Base-by-base conservation (phyloP, 164 flowering plant species). In the Magnolia officinalis region DNA sequence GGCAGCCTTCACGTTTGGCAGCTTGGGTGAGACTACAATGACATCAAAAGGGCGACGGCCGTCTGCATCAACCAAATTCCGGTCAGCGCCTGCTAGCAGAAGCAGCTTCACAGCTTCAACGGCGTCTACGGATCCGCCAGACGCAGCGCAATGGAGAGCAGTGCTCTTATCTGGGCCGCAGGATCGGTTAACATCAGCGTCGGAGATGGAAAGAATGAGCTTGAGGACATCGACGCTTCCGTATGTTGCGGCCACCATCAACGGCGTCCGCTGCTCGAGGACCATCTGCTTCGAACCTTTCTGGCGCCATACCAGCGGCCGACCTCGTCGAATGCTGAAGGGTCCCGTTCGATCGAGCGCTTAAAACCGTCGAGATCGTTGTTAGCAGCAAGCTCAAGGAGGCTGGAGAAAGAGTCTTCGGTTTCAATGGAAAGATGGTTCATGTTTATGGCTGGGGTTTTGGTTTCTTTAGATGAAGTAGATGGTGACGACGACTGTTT, bases 141-240 rank as follows among this genome's bases (percentile, higher is more conserved):
- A 92, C 6, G 97, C 92, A 29, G 99, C 99, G 81, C 96, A 95
- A 78, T 95, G 99, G 76, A 93, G 98, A 5, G 99, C 96, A 50
- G 98, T 91, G 82, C 82, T 90, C 74, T 85, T 86, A 70, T 91
- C 93, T 20, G 75, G 77, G 59, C 91, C 91, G 75, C 96, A 90
- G 0, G 85, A 70, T 0, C 85, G 87, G 83, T 91, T 92, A 7
- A 95, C 88, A 79, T 90, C 89, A 72, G 84, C 87, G 68, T 76
- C 84, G 0, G 96, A 86, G 13, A 83, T 58, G 71, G 94, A 86
- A 67, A 93, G 86, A 71, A 95, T 88, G 76, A 88, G 70, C 71
- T 84, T 86, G 49, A 95, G 67, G 49, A 93, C 91, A 77, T 95
- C 96, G 55, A 88, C 66, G 79, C 97, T 93, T 18, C 99, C 99